These are phyloP conservation scores for Fusarium neocosmosporiellum DNA, from an alignment of 2,329 filamentous ascomycete genomes.

Conservation along the genomic window DNA sequence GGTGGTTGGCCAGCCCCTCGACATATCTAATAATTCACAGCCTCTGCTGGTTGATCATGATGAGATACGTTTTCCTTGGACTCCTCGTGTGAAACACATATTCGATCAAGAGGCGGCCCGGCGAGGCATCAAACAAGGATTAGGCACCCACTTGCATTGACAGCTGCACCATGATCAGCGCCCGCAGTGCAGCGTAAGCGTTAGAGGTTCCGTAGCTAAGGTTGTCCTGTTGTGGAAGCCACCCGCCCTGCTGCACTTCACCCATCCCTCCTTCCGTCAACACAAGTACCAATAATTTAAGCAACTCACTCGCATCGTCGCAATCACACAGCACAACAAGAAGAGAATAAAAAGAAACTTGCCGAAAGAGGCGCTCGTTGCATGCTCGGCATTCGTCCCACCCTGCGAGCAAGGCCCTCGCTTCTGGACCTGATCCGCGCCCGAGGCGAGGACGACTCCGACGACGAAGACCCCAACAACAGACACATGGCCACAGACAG, in stretches of 20 bases:
- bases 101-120: background rate
- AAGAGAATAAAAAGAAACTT: background rate
- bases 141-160: slow-evolving; percentile 6
- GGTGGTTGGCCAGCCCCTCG: background rate
- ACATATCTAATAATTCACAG: background rate
- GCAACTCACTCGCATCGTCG: slow-evolving; percentile 7
- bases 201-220: background rate
- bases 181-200: slow-evolving; percentile 6
- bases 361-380: slow-evolving; percentile 42
- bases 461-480: slow-evolving; percentile 18
- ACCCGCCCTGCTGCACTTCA: background rate
- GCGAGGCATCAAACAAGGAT: slow-evolving; percentile 3
- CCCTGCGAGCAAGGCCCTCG: slow-evolving; percentile 64
- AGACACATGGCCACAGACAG: background rate
- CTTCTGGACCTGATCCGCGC: slow-evolving; percentile 62
- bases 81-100: background rate
- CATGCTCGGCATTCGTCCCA: slow-evolving; percentile 64
- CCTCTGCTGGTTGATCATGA: background rate
- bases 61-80: no score
- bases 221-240: background rate
- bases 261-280: slow-evolving; percentile 2
- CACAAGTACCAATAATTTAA: background rate
- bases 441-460: slow-evolving; percentile 45
- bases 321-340: slow-evolving; percentile 15
- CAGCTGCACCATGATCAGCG: background rate